Evolutionary conservation across 805 yeast genomes (phyloP), one percentile per base, ranked within the genome.

Genomic region (Teunomyces cretensis): DNA sequence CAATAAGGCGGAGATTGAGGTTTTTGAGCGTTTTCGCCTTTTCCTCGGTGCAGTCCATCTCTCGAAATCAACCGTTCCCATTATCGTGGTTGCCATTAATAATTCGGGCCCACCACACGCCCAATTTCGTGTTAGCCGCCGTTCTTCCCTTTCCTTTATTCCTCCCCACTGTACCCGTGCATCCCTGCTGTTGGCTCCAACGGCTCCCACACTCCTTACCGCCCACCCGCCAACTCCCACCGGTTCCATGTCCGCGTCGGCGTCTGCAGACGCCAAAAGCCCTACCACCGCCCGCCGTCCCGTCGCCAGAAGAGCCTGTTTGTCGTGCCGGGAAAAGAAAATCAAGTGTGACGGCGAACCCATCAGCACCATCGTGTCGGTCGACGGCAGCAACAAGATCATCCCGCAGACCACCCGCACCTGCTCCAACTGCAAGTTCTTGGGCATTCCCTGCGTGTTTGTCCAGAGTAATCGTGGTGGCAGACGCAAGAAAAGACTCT

Each of bases 271-370:
- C 26, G 16, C 31, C 43, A 28, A 31, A 27, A 24, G 39, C 24
- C 39, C 42, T 13, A 37, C 35, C 17, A 30, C 30, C n/a, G 40
- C 41, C 9, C 27, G 45, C 14, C 30, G 49, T 15, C 49, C 43
- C 15, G 49, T 46, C 26, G 47, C 45, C 49, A 39, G 49, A 46
- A 66, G 83, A 39, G 87, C 87, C 0, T 82, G 87, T 57, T 64
- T 83, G 5, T 71, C 80, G 4, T 82, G 88, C 48, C 76, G 88
- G 33, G 84, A 79, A 52, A 80, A 79, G 64, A 82, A 83, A 53
- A 72, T 82, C 50, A 82, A 80, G 52, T 82, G 88, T 60, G 86
- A 82, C 51, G 87, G 87, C 11, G 86, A 80, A 51, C 55, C 68
- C 11, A 54, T 59, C 4, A 50, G 47, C 32, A 44, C 50, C 16